phyloP scores from a whole-genome alignment of 371 early-diverging fungal genomes.

The Saksenaea vasiformis region DNA sequence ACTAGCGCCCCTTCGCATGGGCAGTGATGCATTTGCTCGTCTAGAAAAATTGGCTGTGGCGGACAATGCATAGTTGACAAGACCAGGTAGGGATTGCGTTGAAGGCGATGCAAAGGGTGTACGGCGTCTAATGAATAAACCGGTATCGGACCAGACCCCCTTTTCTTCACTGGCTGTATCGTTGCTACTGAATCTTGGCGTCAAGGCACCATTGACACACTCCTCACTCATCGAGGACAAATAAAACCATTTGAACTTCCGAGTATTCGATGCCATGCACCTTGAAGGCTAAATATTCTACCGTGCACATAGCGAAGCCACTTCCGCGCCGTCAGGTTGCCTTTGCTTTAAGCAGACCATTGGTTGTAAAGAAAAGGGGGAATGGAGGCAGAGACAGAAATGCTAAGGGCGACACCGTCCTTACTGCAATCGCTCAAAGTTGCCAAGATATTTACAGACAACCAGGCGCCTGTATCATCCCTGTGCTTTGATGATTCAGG shows the following conservation, averaged over 20 bases:
- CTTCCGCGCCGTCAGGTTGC: neutral
- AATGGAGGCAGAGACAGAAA: neutral
- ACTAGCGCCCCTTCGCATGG: constrained; percentile 25
- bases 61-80: constrained; percentile 29
- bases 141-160: neutral
- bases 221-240: neutral
- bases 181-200: neutral
- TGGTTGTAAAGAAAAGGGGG: neutral
- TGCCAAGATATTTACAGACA: constrained; percentile 70
- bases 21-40: constrained; percentile 8
- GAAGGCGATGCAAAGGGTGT: constrained; percentile 36
- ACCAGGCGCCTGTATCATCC: constrained; percentile 65
- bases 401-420: constrained; percentile 17
- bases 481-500: constrained; percentile 75
- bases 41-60: constrained; percentile 16
- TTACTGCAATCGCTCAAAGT: constrained; percentile 39
- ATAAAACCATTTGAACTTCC: neutral
- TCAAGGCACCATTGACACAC: neutral
- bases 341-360: too few species aligned
- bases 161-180: neutral
- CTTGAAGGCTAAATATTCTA: neutral
- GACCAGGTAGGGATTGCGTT: constrained; percentile 38
- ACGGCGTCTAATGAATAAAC: neutral
- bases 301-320: neutral
- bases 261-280: neutral